phyloP scores from a whole-genome alignment of 768 basidiomycete species.

The Naganishia onofrii region DNA sequence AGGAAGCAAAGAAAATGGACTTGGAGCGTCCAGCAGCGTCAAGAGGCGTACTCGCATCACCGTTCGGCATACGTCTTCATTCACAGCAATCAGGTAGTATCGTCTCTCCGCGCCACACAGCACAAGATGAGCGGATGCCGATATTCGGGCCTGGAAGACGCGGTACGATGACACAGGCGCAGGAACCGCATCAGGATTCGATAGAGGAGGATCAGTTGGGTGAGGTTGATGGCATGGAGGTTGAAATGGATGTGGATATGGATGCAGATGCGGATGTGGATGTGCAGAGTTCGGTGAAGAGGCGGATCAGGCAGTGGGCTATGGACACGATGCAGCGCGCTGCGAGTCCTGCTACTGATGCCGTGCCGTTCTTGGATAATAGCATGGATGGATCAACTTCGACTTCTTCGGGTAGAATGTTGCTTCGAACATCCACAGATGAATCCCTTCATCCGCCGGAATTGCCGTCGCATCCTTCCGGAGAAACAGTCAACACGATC shows the following conservation, averaged over 20 bases:
- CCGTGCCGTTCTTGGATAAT: not conserved
- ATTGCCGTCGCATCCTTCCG: not conserved
- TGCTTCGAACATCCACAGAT: not conserved
- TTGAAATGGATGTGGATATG: slow-evolving; percentile 11
- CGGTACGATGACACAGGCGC: not conserved
- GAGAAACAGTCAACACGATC: slow-evolving; percentile 10
- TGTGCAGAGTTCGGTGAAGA: not conserved
- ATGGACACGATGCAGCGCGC: slow-evolving; percentile 23
- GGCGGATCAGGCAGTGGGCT: slow-evolving; percentile 14
- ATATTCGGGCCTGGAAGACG: not conserved
- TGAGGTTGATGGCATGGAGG: slow-evolving; percentile 3
- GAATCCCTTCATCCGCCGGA: not conserved
- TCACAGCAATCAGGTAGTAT: not conserved
- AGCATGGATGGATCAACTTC: too few relatives aligned
- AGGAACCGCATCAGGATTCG: slow-evolving; percentile 3
- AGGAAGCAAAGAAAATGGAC: not conserved
- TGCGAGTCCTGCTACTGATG: not conserved
- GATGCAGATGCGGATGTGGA: slow-evolving; percentile 2
- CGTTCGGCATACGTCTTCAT: not conserved
- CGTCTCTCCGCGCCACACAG: not conserved
- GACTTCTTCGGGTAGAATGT: not conserved
- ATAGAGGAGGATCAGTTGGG: slow-evolving; percentile 8
- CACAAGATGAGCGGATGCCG: not conserved
- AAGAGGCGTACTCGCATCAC: not conserved
- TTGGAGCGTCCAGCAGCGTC: not conserved